Evolutionary conservation across 768 basidiomycete genomes (phyloP).

Genomic region (Cystofilobasidium capitatum): DNA sequence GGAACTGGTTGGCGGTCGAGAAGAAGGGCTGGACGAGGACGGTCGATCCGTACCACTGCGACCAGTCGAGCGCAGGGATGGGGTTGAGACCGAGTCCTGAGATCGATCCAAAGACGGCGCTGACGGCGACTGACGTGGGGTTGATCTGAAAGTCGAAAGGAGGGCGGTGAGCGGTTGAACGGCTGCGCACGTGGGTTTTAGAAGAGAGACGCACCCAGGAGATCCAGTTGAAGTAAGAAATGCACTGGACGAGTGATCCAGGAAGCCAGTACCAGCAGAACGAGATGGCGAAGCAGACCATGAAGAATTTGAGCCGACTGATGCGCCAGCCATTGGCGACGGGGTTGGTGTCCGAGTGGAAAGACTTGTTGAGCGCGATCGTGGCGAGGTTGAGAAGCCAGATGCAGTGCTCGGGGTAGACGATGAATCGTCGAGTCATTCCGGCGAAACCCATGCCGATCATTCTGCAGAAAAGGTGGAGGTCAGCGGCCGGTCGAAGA

Average conservation of each 20-base stretch:
- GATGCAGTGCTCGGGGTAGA: constrained; percentile 31
- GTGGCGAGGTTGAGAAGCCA: constrained; percentile 36
- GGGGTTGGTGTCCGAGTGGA: constrained; percentile 28
- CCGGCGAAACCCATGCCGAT: constrained; percentile 32
- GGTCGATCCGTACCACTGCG: constrained; percentile 31
- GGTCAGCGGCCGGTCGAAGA: too few relatives aligned
- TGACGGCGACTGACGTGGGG: constrained; percentile 39
- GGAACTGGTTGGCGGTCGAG: constrained; percentile 41
- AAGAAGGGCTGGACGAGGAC: constrained; percentile 39
- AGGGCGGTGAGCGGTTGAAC: not conserved
- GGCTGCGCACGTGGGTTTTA: too few relatives aligned
- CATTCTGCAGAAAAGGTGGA: too few relatives aligned
- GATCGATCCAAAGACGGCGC: constrained; percentile 34
- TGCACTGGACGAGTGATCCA: constrained; percentile 17
- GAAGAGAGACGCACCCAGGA: constrained; percentile 31
- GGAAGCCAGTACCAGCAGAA: constrained; percentile 38
- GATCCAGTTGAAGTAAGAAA: constrained; percentile 34
- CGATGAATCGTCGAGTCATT: constrained; percentile 31
- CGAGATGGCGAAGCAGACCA: constrained; percentile 26
- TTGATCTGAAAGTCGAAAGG: constrained; percentile 33
- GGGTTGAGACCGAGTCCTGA: constrained; percentile 39
- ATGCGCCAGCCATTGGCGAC: constrained; percentile 34
- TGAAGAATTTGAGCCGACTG: constrained; percentile 25
- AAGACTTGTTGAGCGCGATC: constrained; percentile 36
- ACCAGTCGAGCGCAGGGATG: constrained; percentile 42